Evolutionary conservation across 2,329 filamentous ascomycete species (phyloP), one percentile per base, ranked within the genome.

Genomic region (Botryotinia convoluta): DNA sequence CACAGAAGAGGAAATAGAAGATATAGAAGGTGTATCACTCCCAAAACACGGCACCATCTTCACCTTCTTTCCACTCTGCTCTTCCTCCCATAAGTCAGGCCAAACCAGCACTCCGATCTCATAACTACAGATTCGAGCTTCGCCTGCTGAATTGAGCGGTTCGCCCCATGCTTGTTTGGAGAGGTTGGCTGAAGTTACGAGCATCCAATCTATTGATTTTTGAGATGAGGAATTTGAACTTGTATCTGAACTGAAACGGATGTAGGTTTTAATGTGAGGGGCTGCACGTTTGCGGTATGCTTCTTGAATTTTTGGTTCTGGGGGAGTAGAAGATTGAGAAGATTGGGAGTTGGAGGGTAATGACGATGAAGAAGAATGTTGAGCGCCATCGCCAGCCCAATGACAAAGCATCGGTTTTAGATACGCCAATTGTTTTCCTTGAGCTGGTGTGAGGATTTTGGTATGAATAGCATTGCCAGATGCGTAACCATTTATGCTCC

Each of bases 131-230:
- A 97, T 89, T 51, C 91, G 87, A 44, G 94, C 84, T 77, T 93
- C 87, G 0, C 88, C 89, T 0, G 85, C 84, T 4, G 84, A 18
- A 74, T 87, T 89, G 1, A 81, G 81, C 4, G 87, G 85, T 54
- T 92, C 90, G 1, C 94, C 94, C 95, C 94, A 97, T 0, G 94
- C 94, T 82, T 97, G 94, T 75, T 91, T 95, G 2, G 93, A 96
- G 3, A 97, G 81, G 77, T 97, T 97, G n/a, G 94, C 94, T n/a
- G 93, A 96, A 0, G 93, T 97, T 3, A 97, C 81, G 76, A 97
- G 85, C 2, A 93, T 93, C 95, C 94, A 97, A 79, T 96, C 92
- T 57, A 97, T 90, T 2, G 78, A 80, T 68, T 42, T 57, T 83
- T 79, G n/a, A 81, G 71, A 12, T 18, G 26, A 39, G 4, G 45